phyloP scores from a whole-genome alignment of 208 protist species.

The Acanthamoeba royreba region DNA sequence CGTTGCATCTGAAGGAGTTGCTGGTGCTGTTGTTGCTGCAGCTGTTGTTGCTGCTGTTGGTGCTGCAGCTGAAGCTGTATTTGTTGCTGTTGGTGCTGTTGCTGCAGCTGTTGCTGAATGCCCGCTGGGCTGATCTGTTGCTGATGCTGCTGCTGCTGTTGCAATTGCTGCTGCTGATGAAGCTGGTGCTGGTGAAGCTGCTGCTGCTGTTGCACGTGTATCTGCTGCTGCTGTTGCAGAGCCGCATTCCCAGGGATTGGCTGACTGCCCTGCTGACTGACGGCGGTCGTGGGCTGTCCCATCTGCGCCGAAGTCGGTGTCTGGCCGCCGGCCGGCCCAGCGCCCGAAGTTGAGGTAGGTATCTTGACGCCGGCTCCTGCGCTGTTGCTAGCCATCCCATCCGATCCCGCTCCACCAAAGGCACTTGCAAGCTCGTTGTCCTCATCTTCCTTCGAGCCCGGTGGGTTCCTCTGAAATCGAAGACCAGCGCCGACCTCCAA shows the following conservation, averaged over 20 bases:
- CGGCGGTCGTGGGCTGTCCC: too few species aligned
- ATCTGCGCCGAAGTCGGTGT: too few species aligned
- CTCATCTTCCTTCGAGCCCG: not conserved
- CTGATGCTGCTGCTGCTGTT: not conserved
- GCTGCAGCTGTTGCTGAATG: not conserved
- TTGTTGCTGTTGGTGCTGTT: not conserved
- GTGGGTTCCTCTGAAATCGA: not conserved
- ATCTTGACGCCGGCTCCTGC: too few species aligned
- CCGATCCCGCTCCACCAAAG: not conserved
- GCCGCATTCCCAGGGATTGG: too few species aligned
- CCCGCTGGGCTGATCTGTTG: not conserved
- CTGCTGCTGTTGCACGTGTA: not conserved
- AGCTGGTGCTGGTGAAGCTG: not conserved
- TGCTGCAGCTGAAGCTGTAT: not conserved
- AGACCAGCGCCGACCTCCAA: not conserved
- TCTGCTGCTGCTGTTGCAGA: not conserved
- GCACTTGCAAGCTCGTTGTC: not conserved
- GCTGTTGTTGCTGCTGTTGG: not conserved
- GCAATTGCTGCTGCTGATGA: not conserved
- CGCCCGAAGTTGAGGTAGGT: too few species aligned
- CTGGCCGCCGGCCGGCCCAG: too few species aligned
- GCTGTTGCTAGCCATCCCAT: not conserved
- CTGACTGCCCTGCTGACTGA: not conserved
- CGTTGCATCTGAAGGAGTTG: not conserved
- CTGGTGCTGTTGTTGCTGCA: not conserved